Conservation (phyloP, 2,329 filamentous ascomycete species). For the Pseudomassariella vexata region DNA sequence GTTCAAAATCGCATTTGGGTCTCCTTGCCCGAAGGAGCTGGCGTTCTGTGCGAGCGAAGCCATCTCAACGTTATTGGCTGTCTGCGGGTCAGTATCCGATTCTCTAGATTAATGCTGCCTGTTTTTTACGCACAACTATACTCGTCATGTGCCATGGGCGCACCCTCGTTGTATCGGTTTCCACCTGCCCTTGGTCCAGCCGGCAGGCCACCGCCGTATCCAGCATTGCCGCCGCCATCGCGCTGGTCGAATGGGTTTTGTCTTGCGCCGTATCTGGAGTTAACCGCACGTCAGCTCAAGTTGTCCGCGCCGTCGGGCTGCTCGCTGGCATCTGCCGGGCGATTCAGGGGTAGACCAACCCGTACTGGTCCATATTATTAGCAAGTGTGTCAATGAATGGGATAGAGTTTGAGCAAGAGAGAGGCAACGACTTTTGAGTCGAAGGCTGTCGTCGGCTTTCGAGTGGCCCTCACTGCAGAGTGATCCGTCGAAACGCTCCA, state of each 20-base stretch:
- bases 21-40: constrained; percentile 38
- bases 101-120: constrained; percentile 1
- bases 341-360: constrained; percentile 34
- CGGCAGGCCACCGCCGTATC: constrained; percentile 26
- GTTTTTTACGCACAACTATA: constrained; percentile 33
- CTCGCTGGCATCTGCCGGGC: constrained; percentile 4
- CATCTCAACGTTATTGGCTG: constrained; percentile 62
- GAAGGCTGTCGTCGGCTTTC: too few relatives aligned
- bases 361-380: constrained; percentile 46
- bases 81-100: constrained; percentile 12
- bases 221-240: constrained; percentile 25
- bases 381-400: constrained; percentile 13
- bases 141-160: too few relatives aligned
- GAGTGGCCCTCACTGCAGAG: constrained; percentile 4
- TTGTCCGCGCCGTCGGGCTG: constrained; percentile 5
- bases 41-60: constrained; percentile 53
- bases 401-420: constrained; percentile 15
- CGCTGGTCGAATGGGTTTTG: constrained; percentile 56
- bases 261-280: constrained; percentile 45
- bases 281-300: constrained; percentile 22
- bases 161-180: constrained; percentile 10
- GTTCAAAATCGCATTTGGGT: constrained; percentile 76
- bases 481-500: constrained; percentile 17
- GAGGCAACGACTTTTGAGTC: too few relatives aligned
- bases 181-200: constrained; percentile 13